Base-by-base conservation (phyloP, 345 rosid genomes). In the Melaleuca alternifolia region DNA sequence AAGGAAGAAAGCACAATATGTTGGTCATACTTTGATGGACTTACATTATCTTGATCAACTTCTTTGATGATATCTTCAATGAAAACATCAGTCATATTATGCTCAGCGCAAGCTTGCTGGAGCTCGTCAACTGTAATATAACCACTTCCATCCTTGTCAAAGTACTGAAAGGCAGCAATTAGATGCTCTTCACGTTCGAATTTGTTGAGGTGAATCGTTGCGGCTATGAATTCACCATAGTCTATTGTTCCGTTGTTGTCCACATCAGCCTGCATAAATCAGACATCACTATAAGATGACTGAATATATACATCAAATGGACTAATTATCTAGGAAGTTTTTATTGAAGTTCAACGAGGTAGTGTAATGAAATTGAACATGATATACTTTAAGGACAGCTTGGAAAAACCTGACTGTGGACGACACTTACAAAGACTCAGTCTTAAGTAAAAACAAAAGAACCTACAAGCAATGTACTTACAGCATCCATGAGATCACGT, bases 111-210 rank as follows among this genome's bases (percentile, higher is more conserved):
- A 14, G 96, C 99, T 88, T 97, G 98, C 89, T 96, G 99, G 87
- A 97, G 98, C 93, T 97, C 99, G 84, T 96, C 99, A 5, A 95
- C 94, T 3, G 99, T 97, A 87, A 97, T 97, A 87, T 95, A 97
- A 86, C 99, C 99, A 61, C 99, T 96, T 88, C 92, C 94, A 91
- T 97, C 99, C 94, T 97, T 97, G 90, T 96, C 99, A 87, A 97
- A 97, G 90, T 97, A 97, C 61, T 79, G 94, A 90, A 97, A 96
- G 88, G 99, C 99, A 52, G 99, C 97, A 53, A 97, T 94, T 46
- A 97, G 99, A 93, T 97, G 98, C 85, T 97, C 98, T 91, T 97
- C 98, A 2, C 99, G 97, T 86, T 97, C 99, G 85, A 97, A 91
- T 88, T 97, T 97, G 92, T 96, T 97, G 57, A 96, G 93, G 88